Percentiles rank a stretch among this genome's conserved stretches.
Evolutionary conservation across 1,139 yeast species (phyloP).

Genomic region (Pneumocystis sp.): DNA sequence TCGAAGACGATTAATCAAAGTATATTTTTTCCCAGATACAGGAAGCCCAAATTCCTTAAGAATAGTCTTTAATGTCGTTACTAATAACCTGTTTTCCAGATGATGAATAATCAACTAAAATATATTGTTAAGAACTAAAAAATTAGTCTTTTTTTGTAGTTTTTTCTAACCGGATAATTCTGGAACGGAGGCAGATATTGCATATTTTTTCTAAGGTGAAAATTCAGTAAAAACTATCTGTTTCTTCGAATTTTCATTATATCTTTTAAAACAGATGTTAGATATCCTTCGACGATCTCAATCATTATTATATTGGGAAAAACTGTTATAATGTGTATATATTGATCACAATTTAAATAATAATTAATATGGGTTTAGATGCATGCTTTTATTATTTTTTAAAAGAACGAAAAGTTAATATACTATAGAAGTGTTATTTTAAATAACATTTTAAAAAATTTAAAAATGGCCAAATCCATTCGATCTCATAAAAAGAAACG

Average conservation of each 20-base stretch:
- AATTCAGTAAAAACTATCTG: neutral
- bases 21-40: constrained; percentile 5
- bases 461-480: constrained; percentile 8
- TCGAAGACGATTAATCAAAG: constrained; percentile 7
- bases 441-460: neutral
- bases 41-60: constrained; percentile 8
- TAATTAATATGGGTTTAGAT: too few relatives aligned
- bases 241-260: neutral
- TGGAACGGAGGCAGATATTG: neutral
- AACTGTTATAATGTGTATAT: neutral
- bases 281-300: neutral
- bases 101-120: constrained; percentile 2
- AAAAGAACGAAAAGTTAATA: neutral
- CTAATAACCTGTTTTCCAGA: constrained; percentile 8
- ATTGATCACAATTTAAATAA: too few relatives aligned
- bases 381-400: neutral
- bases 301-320: neutral
- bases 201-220: neutral
- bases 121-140: neutral
- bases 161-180: neutral
- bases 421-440: neutral
- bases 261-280: neutral
- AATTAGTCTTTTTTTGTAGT: neutral
- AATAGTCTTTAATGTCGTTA: constrained; percentile 8
- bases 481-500: constrained; percentile 8